A percentile compares a stretch with the other conserved stretches of the same genome.
phyloP scores from a whole-genome alignment of 345 rosid species.

The Arabidopsis arenosa region DNA sequence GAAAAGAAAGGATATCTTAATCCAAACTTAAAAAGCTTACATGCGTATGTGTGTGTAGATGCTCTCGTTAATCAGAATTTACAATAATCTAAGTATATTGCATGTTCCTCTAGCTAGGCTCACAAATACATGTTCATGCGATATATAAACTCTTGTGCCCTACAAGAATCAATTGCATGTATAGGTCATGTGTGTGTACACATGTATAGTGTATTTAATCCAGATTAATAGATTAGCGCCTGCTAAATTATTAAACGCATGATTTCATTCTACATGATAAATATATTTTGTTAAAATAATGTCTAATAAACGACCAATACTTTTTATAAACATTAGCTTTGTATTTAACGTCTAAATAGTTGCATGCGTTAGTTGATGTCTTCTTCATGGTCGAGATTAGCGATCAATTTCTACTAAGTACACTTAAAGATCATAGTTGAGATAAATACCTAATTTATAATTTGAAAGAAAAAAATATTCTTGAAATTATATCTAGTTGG shows the following conservation, averaged over 20 bases:
- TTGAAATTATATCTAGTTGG: background rate
- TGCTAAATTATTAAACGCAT: background rate
- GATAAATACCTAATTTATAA: background rate
- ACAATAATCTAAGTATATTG: constrained; percentile 40
- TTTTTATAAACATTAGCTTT: background rate
- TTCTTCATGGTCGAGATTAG: constrained; percentile 8
- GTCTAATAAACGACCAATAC: background rate
- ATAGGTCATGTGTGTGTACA: background rate
- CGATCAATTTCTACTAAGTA: background rate
- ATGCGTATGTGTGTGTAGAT: constrained; percentile 44
- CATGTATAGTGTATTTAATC: background rate
- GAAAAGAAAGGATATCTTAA: constrained; percentile 40
- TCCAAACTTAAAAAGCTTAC: constrained; percentile 40
- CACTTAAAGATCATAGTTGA: background rate
- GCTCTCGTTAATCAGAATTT: constrained; percentile 44
- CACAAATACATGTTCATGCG: constrained; percentile 41
- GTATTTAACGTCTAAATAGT: constrained; percentile 9
- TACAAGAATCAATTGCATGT: constrained; percentile 27
- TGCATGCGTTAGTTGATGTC: background rate
- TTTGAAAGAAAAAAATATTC: background rate
- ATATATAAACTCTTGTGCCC: constrained; percentile 27
- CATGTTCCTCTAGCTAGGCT: constrained; percentile 39
- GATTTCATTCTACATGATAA: background rate
- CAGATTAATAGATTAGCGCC: background rate
- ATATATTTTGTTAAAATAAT: background rate